Conservation (phyloP, 768 basidiomycete species). For the Sutorius australiensis region DNA sequence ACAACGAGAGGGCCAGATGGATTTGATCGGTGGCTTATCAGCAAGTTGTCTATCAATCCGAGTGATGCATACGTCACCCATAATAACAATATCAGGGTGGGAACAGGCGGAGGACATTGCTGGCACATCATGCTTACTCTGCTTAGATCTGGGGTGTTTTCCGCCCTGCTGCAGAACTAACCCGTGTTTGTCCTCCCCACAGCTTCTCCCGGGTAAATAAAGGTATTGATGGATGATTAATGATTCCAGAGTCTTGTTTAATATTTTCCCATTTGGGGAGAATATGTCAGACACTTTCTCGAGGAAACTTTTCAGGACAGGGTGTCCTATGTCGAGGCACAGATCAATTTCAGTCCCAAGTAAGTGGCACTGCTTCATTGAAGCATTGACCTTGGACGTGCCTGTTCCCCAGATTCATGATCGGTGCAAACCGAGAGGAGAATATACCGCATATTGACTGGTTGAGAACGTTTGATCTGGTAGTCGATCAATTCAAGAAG, state of each 20-base stretch:
- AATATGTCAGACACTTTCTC: conserved; percentile 64
- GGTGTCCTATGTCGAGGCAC: conserved; percentile 65
- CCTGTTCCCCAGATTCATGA: conserved; percentile 45
- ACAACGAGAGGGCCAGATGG: conserved; percentile 57
- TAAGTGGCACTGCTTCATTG: conserved; percentile 25
- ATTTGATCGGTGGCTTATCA: conserved; percentile 66
- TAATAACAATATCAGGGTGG: conserved; percentile 63
- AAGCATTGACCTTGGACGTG: background rate
- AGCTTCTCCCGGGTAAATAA: background rate
- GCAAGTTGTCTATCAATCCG: conserved; percentile 62
- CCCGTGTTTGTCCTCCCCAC: conserved; percentile 36
- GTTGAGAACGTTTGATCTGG: conserved; percentile 49
- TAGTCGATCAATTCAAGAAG: conserved; percentile 53
- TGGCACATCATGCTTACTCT: background rate
- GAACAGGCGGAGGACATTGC: background rate
- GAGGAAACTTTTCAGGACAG: conserved; percentile 63
- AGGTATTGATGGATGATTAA: background rate
- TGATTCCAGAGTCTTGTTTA: conserved; percentile 34
- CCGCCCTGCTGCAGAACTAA: conserved; percentile 46
- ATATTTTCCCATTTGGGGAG: conserved; percentile 54
- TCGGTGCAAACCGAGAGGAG: conserved; percentile 51
- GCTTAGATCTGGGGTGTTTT: conserved; percentile 77
- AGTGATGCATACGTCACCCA: conserved; percentile 70
- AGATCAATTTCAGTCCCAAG: conserved; percentile 62
- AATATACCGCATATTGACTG: conserved; percentile 59